Percentiles rank a stretch among this genome's conserved stretches.
These are phyloP conservation scores for Apiotrichum brassicae DNA, from an alignment of 1,284 basidiomycete genomes.

Conservation along the genomic window DNA sequence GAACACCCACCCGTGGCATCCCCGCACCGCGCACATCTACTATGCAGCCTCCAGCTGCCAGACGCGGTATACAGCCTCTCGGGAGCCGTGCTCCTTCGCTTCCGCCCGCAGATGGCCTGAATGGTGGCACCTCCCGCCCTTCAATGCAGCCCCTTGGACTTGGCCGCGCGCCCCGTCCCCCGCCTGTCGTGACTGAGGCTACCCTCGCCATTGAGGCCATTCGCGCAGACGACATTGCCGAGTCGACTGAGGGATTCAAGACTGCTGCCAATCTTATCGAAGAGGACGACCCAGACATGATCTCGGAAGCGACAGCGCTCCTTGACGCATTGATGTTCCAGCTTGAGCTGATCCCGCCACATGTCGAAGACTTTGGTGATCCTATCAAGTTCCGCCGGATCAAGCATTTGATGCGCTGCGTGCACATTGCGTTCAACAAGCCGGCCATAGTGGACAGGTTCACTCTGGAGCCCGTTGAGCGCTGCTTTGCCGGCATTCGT, in stretches of 20 bases:
- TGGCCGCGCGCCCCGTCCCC: not conserved
- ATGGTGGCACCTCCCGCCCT: not conserved
- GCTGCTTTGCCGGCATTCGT: constrained; percentile 8
- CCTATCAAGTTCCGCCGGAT: constrained; percentile 80
- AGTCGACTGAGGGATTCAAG: constrained; percentile 91
- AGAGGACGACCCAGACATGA: constrained; percentile 57
- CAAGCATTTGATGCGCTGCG: constrained; percentile 84
- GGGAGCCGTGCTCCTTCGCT: not conserved
- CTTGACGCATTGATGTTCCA: constrained; percentile 63
- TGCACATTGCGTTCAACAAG: constrained; percentile 14
- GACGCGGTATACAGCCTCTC: not conserved
- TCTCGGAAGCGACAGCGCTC: constrained; percentile 53
- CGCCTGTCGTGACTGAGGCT: constrained; percentile 1
- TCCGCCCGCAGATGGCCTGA: constrained; percentile 2
- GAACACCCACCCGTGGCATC: constrained; percentile 9
- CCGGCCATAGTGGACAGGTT: constrained; percentile 9
- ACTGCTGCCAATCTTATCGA: constrained; percentile 75
- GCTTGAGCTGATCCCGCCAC: constrained; percentile 41
- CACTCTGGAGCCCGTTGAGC: constrained; percentile 12
- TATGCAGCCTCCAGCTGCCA: not conserved
- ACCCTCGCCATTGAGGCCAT: constrained; percentile 30
- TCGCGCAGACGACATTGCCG: constrained; percentile 61
- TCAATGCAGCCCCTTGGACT: constrained; percentile 27
- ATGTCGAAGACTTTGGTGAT: constrained; percentile 60
- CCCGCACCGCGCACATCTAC: constrained; percentile 6